A percentile compares a stretch with the other conserved stretches of the same genome.
phyloP scores from a whole-genome alignment of 2,329 filamentous ascomycete genomes.

The Botrytis squamosa region DNA sequence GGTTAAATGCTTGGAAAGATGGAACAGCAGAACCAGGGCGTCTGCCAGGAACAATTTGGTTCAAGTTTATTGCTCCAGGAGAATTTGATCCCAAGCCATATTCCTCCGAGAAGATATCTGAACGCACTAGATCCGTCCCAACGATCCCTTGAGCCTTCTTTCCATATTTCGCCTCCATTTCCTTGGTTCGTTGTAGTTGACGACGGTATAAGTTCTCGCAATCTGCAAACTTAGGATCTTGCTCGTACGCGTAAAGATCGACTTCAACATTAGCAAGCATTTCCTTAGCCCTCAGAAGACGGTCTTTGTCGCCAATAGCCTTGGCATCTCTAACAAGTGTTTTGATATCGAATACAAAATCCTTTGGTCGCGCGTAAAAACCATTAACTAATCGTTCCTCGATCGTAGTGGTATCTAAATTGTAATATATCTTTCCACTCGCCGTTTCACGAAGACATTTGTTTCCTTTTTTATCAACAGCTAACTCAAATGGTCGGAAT shows the following conservation, averaged over 20 bases:
- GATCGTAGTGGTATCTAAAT: slow-evolving; percentile 87
- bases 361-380: slow-evolving; percentile 86
- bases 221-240: slow-evolving; percentile 64
- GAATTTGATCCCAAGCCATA: slow-evolving; percentile 49
- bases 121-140: slow-evolving; percentile 42
- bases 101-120: slow-evolving; percentile 45
- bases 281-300: slow-evolving; percentile 85
- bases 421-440: slow-evolving; percentile 88
- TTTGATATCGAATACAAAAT: slow-evolving; percentile 86
- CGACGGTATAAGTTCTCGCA: slow-evolving; percentile 80
- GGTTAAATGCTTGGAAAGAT: slow-evolving; percentile 51
- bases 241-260: slow-evolving; percentile 76
- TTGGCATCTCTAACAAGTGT: slow-evolving; percentile 81
- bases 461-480: slow-evolving; percentile 75
- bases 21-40: slow-evolving; percentile 33
- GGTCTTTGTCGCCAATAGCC: slow-evolving; percentile 76
- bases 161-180: slow-evolving; percentile 55
- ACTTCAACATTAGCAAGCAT: slow-evolving; percentile 91
- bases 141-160: slow-evolving; percentile 43
- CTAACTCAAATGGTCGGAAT: slow-evolving; percentile 74
- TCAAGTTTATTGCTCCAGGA: slow-evolving; percentile 57
- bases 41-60: slow-evolving; percentile 60
- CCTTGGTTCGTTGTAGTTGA: slow-evolving; percentile 63
- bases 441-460: slow-evolving; percentile 72
- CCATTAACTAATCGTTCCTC: slow-evolving; percentile 97